Conservation (phyloP, 2,329 filamentous ascomycete species). For the Pyrenophora tritici-repentis region DNA sequence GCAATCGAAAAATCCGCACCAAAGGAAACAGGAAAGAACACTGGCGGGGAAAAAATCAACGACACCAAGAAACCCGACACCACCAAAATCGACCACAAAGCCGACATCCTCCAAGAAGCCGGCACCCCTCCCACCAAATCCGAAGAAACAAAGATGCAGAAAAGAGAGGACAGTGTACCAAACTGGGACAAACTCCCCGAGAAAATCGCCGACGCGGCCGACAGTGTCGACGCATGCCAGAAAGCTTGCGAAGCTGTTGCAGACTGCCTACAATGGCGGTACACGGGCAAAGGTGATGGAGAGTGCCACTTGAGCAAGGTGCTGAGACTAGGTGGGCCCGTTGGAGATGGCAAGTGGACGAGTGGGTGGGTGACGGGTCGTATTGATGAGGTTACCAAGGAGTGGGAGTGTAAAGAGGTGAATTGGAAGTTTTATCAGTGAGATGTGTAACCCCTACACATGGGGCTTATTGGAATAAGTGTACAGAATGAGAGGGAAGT, state of each 20-base stretch:
- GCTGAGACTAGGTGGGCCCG: slow-evolving; percentile 34
- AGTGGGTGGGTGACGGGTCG: slow-evolving; percentile 47
- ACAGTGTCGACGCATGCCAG: slow-evolving; percentile 32
- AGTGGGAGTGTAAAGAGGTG: slow-evolving; percentile 37
- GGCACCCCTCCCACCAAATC: neutral
- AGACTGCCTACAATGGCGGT: slow-evolving; percentile 48
- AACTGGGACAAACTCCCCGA: slow-evolving; percentile 26
- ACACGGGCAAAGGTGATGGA: slow-evolving; percentile 29
- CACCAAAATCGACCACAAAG: neutral
- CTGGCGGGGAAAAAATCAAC: no score
- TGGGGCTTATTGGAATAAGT: no score
- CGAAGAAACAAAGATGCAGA: slow-evolving; percentile 1
- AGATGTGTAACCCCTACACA: no score
- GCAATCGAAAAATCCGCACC: neutral
- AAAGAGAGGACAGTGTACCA: slow-evolving; percentile 8
- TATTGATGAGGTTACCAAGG: slow-evolving; percentile 23
- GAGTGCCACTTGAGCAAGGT: slow-evolving; percentile 43
- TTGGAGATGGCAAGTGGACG: slow-evolving; percentile 30
- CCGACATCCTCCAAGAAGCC: slow-evolving; percentile 2
- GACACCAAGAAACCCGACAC: neutral
- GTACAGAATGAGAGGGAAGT: no score
- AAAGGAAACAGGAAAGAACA: neutral
- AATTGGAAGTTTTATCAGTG: slow-evolving; percentile 39
- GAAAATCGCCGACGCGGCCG: slow-evolving; percentile 29
- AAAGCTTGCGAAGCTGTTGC: slow-evolving; percentile 31